A percentile compares a stretch with the other conserved stretches of the same genome.
Evolutionary conservation across 371 early-diverging fungal species (phyloP).

Genomic region (Entomophthora muscae): DNA sequence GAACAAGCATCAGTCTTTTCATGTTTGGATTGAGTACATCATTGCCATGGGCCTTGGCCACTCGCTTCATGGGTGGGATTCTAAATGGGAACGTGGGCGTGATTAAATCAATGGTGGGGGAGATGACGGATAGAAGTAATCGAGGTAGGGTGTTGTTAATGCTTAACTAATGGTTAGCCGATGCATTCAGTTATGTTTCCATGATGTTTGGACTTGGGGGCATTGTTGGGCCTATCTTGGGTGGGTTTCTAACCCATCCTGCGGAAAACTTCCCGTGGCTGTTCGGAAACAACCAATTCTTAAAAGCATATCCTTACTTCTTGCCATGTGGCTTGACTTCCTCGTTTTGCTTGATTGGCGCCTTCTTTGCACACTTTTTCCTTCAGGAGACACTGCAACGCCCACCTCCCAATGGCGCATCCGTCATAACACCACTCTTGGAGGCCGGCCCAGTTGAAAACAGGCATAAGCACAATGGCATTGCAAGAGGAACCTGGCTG

Average conservation of each 20-base stretch:
- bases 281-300: constrained; percentile 42
- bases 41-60: constrained; percentile 38
- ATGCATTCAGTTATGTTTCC: constrained; percentile 4
- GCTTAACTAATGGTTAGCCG: background rate
- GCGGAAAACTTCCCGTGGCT: constrained; percentile 36
- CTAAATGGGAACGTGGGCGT: constrained; percentile 68
- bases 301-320: constrained; percentile 55
- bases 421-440: no score
- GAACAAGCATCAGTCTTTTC: constrained; percentile 42
- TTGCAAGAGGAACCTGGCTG: background rate
- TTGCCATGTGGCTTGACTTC: constrained; percentile 64
- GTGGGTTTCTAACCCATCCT: constrained; percentile 64
- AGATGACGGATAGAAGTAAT: constrained; percentile 64
- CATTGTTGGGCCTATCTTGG: constrained; percentile 49
- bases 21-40: constrained; percentile 56
- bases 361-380: constrained; percentile 38
- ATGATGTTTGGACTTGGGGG: background rate
- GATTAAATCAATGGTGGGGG: constrained; percentile 66
- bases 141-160: constrained; percentile 19
- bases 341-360: constrained; percentile 33
- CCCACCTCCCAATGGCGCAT: background rate
- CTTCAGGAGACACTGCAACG: constrained; percentile 46
- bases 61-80: constrained; percentile 49
- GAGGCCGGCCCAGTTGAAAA: no score
- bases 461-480: background rate